Percentiles rank a stretch among this genome's conserved stretches.
Evolutionary conservation across 1,284 basidiomycete species (phyloP).

Genomic region (Ustilago nuda): DNA sequence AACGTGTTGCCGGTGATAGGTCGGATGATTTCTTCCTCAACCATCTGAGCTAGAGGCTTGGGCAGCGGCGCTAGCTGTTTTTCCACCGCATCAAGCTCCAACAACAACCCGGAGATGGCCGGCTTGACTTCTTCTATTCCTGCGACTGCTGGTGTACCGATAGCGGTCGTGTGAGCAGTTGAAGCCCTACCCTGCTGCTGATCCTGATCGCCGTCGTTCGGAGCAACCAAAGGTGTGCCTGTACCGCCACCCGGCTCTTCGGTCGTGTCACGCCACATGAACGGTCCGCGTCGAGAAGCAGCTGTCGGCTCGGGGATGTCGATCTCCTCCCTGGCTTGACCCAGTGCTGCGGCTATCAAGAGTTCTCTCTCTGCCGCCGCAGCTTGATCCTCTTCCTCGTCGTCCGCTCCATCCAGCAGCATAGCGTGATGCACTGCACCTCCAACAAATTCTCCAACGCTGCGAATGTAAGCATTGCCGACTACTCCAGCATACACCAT

Average conservation of each 20-base stretch:
- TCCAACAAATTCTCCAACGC: slow-evolving; percentile 55
- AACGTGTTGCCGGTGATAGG: slow-evolving; percentile 38
- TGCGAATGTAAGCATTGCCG: slow-evolving; percentile 53
- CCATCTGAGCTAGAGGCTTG: slow-evolving; percentile 25
- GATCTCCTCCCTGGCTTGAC: slow-evolving; percentile 20
- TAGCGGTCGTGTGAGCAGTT: slow-evolving; percentile 7
- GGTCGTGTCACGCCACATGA: slow-evolving; percentile 48
- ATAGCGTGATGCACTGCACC: slow-evolving; percentile 48
- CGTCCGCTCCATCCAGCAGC: slow-evolving; percentile 34
- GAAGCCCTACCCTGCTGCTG: not conserved
- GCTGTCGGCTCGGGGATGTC: slow-evolving; percentile 27
- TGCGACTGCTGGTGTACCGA: slow-evolving; percentile 15
- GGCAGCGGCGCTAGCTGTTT: slow-evolving; percentile 27
- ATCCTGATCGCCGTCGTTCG: slow-evolving; percentile 1
- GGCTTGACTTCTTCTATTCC: slow-evolving; percentile 5
- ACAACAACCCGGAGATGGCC: slow-evolving; percentile 18
- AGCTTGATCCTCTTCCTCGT: slow-evolving; percentile 27
- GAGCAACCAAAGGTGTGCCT: slow-evolving; percentile 15
- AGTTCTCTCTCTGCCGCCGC: slow-evolving; percentile 26
- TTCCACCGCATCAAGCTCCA: slow-evolving; percentile 14
- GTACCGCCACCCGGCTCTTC: slow-evolving; percentile 23
- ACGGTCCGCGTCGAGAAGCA: slow-evolving; percentile 40
- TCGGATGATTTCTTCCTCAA: slow-evolving; percentile 42
- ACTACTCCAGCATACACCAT: slow-evolving; percentile 50
- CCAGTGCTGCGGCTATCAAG: slow-evolving; percentile 17